Percentiles rank a stretch among this genome's conserved stretches.
Conservation (phyloP, 148 eudicot genomes). For the Amaranthus cruentus region DNA sequence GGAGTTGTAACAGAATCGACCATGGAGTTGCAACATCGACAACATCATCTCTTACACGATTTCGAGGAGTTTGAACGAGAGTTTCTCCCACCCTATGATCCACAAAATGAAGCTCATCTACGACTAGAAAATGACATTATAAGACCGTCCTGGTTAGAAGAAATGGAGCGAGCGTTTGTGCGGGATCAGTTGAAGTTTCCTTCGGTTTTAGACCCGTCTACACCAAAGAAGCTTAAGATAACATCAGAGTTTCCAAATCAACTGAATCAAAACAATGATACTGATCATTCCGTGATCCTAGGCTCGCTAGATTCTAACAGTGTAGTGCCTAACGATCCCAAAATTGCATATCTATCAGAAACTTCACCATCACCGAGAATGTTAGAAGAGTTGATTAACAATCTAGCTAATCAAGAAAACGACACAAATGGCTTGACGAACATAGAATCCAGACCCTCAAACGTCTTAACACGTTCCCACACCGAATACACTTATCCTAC, state of each 20-base stretch:
- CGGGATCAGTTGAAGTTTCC: neutral
- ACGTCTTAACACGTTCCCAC: neutral
- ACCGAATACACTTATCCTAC: neutral
- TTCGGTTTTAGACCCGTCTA: neutral
- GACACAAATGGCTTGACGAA: neutral
- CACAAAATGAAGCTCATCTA: neutral
- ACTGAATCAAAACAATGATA: neutral
- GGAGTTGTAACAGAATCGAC: neutral
- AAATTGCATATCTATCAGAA: neutral
- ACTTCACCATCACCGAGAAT: neutral
- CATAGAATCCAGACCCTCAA: neutral
- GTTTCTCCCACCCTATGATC: constrained; percentile 10
- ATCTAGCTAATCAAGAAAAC: neutral
- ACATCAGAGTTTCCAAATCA: neutral
- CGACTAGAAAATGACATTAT: neutral
- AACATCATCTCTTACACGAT: neutral
- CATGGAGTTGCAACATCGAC: constrained; percentile 6
- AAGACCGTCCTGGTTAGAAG: constrained; percentile 3
- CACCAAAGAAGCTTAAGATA: neutral
- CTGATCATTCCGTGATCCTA: neutral
- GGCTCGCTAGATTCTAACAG: neutral
- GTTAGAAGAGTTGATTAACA: neutral
- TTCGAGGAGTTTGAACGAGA: constrained; percentile 11
- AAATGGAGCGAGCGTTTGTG: constrained; percentile 13
- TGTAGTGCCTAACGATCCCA: too few relatives aligned